phyloP scores from a whole-genome alignment of 768 basidiomycete species.

The Mycena venus region DNA sequence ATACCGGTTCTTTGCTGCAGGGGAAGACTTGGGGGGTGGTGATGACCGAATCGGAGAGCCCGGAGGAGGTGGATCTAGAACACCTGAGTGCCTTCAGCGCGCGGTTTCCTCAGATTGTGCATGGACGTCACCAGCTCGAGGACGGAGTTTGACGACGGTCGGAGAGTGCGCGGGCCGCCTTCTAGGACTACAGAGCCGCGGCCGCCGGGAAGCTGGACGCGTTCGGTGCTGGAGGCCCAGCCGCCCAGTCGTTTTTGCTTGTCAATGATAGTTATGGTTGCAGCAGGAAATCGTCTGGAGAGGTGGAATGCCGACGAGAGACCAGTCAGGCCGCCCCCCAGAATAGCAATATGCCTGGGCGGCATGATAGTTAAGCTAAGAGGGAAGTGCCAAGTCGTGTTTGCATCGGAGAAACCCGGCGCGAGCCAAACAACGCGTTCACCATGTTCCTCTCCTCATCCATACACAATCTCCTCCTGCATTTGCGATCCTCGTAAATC shows the following conservation, averaged over 20 bases:
- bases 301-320: constrained; percentile 87
- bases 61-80: constrained; percentile 88
- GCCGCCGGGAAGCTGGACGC: constrained; percentile 56
- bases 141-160: constrained; percentile 80
- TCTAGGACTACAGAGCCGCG: constrained; percentile 74
- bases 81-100: constrained; percentile 33
- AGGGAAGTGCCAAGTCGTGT: not conserved
- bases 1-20: constrained; percentile 85
- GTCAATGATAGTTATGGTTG: constrained; percentile 79
- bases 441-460: too few relatives aligned
- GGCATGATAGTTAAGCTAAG: constrained; percentile 26
- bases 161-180: constrained; percentile 87
- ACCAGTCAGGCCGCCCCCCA: constrained; percentile 88
- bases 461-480: too few relatives aligned
- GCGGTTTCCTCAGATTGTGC: not conserved
- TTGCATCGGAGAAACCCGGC: too few relatives aligned
- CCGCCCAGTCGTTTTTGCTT: constrained; percentile 78
- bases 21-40: constrained; percentile 74
- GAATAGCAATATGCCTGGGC: constrained; percentile 65
- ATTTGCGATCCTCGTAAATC: too few relatives aligned
- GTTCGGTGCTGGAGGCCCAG: constrained; percentile 79
- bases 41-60: constrained; percentile 70
- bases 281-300: constrained; percentile 70
- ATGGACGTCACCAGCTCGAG: constrained; percentile 78
- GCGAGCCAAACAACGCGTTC: too few relatives aligned